These are phyloP conservation scores for Nigrospora sphaerica DNA, from an alignment of 2,329 filamentous ascomycete species.

Conservation along the genomic window DNA sequence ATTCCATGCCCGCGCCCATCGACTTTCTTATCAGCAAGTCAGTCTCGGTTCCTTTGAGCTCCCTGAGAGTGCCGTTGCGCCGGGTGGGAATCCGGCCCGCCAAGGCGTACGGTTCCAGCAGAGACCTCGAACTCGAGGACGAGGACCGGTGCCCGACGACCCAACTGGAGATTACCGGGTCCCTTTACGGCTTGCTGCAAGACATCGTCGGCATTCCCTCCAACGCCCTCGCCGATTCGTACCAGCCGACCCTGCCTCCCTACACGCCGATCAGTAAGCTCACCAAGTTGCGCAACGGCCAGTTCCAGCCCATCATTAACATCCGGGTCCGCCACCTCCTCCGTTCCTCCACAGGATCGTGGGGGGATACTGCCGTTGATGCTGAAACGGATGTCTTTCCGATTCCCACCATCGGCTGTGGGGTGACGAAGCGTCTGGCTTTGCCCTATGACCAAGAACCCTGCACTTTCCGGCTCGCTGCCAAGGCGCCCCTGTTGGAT, in stretches of 20 bases:
- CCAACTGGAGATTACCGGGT: conserved; percentile 29
- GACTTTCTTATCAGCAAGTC: conserved; percentile 7
- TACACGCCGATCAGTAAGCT: conserved; percentile 17
- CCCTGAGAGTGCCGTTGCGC: no score
- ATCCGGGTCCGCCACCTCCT: conserved; percentile 33
- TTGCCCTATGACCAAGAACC: conserved; percentile 20
- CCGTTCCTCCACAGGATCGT: conserved; percentile 3
- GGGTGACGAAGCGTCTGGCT: conserved; percentile 25
- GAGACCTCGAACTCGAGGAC: no score
- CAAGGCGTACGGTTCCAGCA: no score
- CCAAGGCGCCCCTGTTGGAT: conserved; percentile 13
- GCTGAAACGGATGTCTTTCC: conserved; percentile 32
- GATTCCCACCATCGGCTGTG: conserved; percentile 25
- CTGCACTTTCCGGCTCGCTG: conserved; percentile 28
- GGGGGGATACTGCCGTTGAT: conserved; percentile 22
- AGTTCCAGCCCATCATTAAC: conserved; percentile 28
- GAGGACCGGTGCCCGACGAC: conserved; percentile 12
- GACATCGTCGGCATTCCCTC: conserved; percentile 21
- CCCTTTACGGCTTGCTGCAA: conserved; percentile 31
- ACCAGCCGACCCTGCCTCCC: conserved; percentile 30
- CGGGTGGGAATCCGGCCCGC: no score
- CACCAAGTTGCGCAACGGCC: conserved; percentile 28
- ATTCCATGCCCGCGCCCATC: conserved; percentile 3
- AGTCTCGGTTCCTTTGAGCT: conserved; percentile 1
- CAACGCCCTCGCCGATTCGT: conserved; percentile 26